Evolutionary conservation across 768 basidiomycete species (phyloP).

Genomic region (Podaxis sp.): DNA sequence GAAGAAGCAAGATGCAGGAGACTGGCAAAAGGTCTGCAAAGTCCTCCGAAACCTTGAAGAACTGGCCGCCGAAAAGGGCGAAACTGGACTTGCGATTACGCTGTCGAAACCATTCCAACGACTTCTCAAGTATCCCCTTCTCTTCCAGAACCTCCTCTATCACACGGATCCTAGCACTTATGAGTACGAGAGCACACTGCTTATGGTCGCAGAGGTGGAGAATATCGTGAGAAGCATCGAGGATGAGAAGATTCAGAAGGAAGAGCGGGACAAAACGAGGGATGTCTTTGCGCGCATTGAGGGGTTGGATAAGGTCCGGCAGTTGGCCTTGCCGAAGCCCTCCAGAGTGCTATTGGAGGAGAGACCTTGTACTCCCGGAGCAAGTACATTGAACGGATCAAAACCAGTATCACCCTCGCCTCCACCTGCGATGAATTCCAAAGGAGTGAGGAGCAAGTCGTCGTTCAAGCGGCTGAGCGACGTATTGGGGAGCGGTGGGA

Average conservation of each 20-base stretch:
- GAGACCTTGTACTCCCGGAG: slow-evolving; percentile 45
- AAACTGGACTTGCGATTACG: slow-evolving; percentile 92
- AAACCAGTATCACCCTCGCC: slow-evolving; percentile 41
- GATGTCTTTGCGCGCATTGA: slow-evolving; percentile 97
- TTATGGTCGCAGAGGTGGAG: slow-evolving; percentile 98
- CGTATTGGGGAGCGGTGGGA: slow-evolving; percentile 65
- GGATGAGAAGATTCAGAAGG: slow-evolving; percentile 96
- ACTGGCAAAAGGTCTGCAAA: slow-evolving; percentile 78
- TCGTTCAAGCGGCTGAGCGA: slow-evolving; percentile 91
- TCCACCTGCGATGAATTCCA: slow-evolving; percentile 41
- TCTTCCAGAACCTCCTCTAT: slow-evolving; percentile 96
- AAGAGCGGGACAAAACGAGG: slow-evolving; percentile 92
- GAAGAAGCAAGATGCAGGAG: slow-evolving; percentile 77
- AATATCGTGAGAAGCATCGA: slow-evolving; percentile 95
- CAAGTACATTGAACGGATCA: slow-evolving; percentile 28
- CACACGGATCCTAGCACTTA: slow-evolving; percentile 97
- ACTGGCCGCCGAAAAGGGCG: slow-evolving; percentile 79
- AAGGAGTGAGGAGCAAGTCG: slow-evolving; percentile 75
- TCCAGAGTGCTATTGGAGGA: slow-evolving; percentile 89
- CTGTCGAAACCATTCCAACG: slow-evolving; percentile 97
- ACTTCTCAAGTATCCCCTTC: slow-evolving; percentile 92
- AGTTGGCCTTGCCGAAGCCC: slow-evolving; percentile 88
- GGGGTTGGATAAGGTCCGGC: slow-evolving; percentile 90
- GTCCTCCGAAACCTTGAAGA: slow-evolving; percentile 78
- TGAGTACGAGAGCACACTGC: slow-evolving; percentile 94